Percentiles rank a stretch among this genome's conserved stretches.
Conservation (phyloP, 169 alveolate genomes). For the Plasmodium malariae region DNA sequence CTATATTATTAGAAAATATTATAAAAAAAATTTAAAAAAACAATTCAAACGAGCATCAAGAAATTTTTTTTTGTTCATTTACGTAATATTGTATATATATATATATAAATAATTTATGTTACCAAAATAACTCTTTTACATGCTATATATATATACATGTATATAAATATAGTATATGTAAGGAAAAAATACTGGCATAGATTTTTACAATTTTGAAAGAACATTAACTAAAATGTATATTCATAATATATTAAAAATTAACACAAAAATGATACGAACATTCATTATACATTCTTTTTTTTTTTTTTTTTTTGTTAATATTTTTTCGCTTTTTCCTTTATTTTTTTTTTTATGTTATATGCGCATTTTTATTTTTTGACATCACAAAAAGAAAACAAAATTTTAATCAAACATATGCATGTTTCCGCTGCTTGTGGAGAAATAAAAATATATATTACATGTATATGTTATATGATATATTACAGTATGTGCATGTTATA, state of each 20-base stretch:
- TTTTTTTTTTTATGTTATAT: no score
- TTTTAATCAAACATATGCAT: constrained; percentile 26
- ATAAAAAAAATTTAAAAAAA: no score
- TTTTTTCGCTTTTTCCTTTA: neutral
- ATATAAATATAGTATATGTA: neutral
- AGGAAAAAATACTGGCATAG: no score
- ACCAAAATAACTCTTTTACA: no score
- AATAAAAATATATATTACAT: neutral
- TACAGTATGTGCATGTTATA: constrained; percentile 7
- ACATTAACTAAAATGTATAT: neutral
- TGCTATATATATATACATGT: no score
- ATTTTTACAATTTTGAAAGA: neutral
- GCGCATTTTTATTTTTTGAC: neutral
- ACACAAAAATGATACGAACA: neutral
- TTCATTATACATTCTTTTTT: neutral
- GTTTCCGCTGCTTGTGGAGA: constrained; percentile 16
- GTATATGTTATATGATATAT: constrained; percentile 9
- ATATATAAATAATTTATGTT: no score
- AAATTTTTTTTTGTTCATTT: no score
- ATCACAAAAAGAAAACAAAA: neutral
- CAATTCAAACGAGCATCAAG: no score
- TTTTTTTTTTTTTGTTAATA: neutral
- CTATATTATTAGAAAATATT: no score
- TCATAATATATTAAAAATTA: neutral
- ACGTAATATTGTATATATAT: no score